Base-by-base conservation (phyloP, 139 green algal genomes). In the Chlamydomonas sp. region DNA sequence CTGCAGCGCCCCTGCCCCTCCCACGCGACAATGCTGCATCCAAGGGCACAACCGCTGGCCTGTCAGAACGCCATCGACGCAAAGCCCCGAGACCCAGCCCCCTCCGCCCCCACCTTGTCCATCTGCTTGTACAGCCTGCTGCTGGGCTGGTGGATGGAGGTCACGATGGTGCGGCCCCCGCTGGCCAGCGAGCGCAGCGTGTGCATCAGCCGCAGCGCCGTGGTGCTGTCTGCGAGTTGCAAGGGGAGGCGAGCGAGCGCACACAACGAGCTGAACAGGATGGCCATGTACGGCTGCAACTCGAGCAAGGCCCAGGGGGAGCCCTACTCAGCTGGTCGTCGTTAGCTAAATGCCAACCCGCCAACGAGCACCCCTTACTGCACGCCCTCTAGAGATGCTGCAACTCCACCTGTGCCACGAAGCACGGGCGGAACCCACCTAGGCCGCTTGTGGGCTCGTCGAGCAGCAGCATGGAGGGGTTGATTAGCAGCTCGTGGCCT, bases 121-220 rank as follows among this genome's bases (percentile, higher is more conserved):
- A 98, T 93, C 91, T 97, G 93, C 76, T 96, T 91, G 85, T 96
- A 98, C 58, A 98, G 91, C 16, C 96, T 91, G 5, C 85, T 93
- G 86, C 91, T 96, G 74, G 97, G 97, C 94, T 99, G 97, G 91
- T 99, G 97, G 89, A 99, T 99, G 86, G 97, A 99, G 83, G 96
- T 90, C 9, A 98, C 84, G 72, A 98, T 94, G 18, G 95, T 93
- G 15, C 94, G 91, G n/a, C 97, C 97, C 5, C 94, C 96, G 61
- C 89, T 66, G 0, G 96, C 95, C 81, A 99, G 93, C 63, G 87
- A 63, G 14, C 93, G 88, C 80, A 99, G 92, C 20, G 93, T 95
- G 72, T 90, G 89, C 80, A 99, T 78, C 62, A 99, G 93, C 73
- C 95, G 91, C 87, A 99, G 95, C n/a, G 96, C 96, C 0, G 97